Evolutionary conservation across 179 eudicot genomes (phyloP).

Genomic region (Carnegiea gigantea): DNA sequence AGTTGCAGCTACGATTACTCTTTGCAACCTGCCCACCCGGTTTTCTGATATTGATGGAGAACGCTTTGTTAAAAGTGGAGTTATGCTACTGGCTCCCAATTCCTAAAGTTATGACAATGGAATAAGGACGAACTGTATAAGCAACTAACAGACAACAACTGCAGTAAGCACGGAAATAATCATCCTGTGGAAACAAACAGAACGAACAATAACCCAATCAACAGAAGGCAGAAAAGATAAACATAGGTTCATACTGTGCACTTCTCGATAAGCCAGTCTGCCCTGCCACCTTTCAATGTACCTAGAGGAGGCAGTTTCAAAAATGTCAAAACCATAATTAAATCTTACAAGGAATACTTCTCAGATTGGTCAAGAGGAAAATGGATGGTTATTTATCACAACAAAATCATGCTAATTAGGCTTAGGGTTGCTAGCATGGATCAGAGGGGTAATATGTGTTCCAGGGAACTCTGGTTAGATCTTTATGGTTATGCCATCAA

Average conservation of each 20-base stretch:
- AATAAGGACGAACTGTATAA: not conserved
- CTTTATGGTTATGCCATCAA: not conserved
- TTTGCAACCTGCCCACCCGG: constrained; percentile 80
- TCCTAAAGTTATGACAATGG: constrained; percentile 44
- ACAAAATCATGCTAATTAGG: not conserved
- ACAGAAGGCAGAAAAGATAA: not conserved
- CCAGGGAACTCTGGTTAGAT: not conserved
- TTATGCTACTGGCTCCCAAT: constrained; percentile 83
- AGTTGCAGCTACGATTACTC: constrained; percentile 76
- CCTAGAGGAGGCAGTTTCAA: constrained; percentile 41
- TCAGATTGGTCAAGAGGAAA: not conserved
- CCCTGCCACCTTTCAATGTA: constrained; percentile 87
- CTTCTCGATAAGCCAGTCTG: constrained; percentile 97
- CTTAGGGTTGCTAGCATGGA: not conserved
- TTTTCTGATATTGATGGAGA: constrained; percentile 82
- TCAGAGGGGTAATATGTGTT: not conserved
- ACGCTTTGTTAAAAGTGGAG: constrained; percentile 85
- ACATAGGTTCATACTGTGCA: constrained; percentile 60
- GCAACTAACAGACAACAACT: not conserved
- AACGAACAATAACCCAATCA: not conserved
- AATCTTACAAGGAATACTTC: not conserved
- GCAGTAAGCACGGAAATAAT: not conserved
- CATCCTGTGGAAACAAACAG: not conserved
- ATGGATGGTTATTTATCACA: not conserved
- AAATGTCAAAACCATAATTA: constrained; percentile 21